A percentile compares a stretch with the other conserved stretches of the same genome.
These are phyloP conservation scores for Gossypium mustelinum DNA, from an alignment of 345 rosid species.

Conservation along the genomic window DNA sequence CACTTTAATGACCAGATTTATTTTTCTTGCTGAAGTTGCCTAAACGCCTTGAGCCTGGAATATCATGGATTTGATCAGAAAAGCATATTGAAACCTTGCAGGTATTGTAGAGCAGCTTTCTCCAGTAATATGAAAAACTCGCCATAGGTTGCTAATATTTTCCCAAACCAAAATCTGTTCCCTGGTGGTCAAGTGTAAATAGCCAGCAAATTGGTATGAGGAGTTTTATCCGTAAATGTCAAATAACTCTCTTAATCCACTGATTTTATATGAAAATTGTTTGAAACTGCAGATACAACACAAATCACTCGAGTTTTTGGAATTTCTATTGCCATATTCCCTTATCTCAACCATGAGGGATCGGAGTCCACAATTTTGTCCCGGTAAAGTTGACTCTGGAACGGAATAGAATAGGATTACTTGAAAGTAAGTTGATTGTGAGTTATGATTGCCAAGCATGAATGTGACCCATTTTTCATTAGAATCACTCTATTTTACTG, in stretches of 20 bases:
- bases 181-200: neutral
- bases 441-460: conserved; percentile 43
- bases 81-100: neutral
- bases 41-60: neutral
- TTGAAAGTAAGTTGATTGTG: neutral
- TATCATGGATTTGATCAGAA: neutral
- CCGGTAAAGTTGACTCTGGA: neutral
- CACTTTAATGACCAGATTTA: conserved; percentile 1
- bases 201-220: neutral
- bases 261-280: neutral
- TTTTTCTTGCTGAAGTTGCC: neutral
- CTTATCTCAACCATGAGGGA: neutral
- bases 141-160: neutral
- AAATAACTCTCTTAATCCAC: neutral
- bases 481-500: conserved; percentile 57
- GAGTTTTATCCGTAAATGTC: neutral
- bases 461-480: conserved; percentile 48
- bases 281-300: neutral
- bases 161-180: neutral
- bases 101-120: neutral
- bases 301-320: neutral
- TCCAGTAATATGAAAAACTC: neutral
- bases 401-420: neutral
- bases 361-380: neutral
- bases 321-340: neutral